phyloP scores from a whole-genome alignment of 2,329 filamentous ascomycete species.

The Fusarium sambucinum region DNA sequence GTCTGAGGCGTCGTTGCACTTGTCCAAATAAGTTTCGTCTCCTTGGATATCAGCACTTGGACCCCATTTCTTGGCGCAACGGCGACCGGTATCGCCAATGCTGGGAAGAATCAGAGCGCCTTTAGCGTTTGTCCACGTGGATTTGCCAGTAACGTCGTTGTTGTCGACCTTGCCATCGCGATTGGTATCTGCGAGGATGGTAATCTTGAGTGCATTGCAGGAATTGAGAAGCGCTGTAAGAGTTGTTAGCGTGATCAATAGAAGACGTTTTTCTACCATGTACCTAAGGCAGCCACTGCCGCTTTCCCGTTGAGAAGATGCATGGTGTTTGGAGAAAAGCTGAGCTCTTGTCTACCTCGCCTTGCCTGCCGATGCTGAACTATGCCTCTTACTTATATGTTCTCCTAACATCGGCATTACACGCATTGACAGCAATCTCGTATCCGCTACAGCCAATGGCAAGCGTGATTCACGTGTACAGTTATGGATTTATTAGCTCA shows the following conservation, averaged over 20 bases:
- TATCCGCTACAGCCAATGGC: neutral
- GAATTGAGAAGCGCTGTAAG: constrained; percentile 11
- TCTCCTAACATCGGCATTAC: neutral
- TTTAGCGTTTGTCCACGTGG: constrained; percentile 35
- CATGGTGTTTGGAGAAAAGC: neutral
- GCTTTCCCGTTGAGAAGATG: constrained; percentile 1
- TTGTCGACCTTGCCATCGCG: constrained; percentile 52
- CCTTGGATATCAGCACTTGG: constrained; percentile 6
- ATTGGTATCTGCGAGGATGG: constrained; percentile 54
- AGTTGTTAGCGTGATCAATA: neutral
- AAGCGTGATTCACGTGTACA: neutral
- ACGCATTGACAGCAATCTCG: neutral
- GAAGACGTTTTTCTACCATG: fast-evolving
- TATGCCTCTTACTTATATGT: neutral
- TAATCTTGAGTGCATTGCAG: constrained; percentile 19
- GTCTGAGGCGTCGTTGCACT: constrained; percentile 53
- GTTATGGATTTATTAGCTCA: neutral
- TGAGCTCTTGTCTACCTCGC: neutral
- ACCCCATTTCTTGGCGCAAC: constrained; percentile 46
- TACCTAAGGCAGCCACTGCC: constrained; percentile 20
- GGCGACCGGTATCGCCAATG: constrained; percentile 51
- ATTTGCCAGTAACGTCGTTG: constrained; percentile 43
- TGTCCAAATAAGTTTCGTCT: constrained; percentile 44
- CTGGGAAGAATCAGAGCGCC: constrained; percentile 55
- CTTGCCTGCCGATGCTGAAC: neutral